phyloP scores from a whole-genome alignment of 345 rosid species.

The Dipteronia dyeriana region DNA sequence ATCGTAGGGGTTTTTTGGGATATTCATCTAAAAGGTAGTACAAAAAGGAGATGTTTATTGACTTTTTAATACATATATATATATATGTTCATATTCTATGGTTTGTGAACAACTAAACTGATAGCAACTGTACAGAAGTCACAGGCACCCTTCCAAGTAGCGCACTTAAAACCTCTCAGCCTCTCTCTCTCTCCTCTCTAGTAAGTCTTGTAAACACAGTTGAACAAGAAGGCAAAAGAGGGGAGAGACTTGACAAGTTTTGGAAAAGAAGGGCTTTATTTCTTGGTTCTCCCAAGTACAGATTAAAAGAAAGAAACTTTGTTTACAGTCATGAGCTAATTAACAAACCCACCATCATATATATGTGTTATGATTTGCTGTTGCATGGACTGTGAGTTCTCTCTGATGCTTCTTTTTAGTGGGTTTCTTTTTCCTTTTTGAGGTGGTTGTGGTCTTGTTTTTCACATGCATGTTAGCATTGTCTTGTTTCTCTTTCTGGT shows the following conservation, averaged over 20 bases:
- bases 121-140: slow-evolving; percentile 27
- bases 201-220: neutral
- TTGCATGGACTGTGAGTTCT: slow-evolving; percentile 29
- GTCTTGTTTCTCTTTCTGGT: slow-evolving; percentile 17
- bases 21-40: slow-evolving; percentile 7
- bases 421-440: slow-evolving; percentile 12
- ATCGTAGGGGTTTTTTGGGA: slow-evolving; percentile 15
- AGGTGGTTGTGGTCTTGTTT: neutral
- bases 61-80: neutral
- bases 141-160: slow-evolving; percentile 8
- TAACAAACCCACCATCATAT: neutral
- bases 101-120: slow-evolving; percentile 13
- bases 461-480: slow-evolving; percentile 36
- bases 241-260: neutral
- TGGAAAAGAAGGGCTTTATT: neutral
- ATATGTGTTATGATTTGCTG: slow-evolving; percentile 1
- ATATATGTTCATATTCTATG: slow-evolving; percentile 23
- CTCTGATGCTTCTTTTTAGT: slow-evolving; percentile 4
- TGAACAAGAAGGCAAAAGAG: neutral
- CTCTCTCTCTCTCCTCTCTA: slow-evolving; percentile 5
- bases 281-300: neutral
- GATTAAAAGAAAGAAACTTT: neutral
- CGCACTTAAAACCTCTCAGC: slow-evolving; percentile 20
- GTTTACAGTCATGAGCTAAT: neutral
- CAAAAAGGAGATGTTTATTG: neutral